phyloP scores from a whole-genome alignment of 768 basidiomycete genomes.

The Lactarius akahatsu region DNA sequence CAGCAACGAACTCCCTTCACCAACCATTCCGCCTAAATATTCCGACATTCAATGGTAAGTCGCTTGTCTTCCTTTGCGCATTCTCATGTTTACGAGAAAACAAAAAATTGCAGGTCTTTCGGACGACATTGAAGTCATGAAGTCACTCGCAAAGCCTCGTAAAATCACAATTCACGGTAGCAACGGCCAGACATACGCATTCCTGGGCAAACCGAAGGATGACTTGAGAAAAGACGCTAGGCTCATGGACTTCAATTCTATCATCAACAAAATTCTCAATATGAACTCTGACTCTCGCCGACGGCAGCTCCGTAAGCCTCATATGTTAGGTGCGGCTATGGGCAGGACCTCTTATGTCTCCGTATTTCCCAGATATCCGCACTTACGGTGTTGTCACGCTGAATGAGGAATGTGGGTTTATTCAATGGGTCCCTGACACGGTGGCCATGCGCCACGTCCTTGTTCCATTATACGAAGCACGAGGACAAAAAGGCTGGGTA shows the following conservation, averaged over 20 bases:
- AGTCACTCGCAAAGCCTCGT: conserved; percentile 84
- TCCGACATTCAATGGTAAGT: conserved; percentile 73
- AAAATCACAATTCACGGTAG: conserved; percentile 84
- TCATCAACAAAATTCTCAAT: conserved; percentile 95
- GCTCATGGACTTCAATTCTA: conserved; percentile 96
- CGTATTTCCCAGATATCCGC: conserved; percentile 71
- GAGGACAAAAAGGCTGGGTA: conserved; percentile 50
- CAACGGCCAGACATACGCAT: conserved; percentile 82
- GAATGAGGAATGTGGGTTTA: conserved; percentile 95
- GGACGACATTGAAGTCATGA: conserved; percentile 90
- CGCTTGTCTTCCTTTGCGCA: background rate
- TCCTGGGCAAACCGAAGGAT: conserved; percentile 96
- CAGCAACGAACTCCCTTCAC: conserved; percentile 53
- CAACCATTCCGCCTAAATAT: conserved; percentile 77
- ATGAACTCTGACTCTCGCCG: conserved; percentile 90
- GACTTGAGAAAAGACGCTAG: conserved; percentile 96
- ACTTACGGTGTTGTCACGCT: conserved; percentile 99
- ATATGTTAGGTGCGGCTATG: background rate
- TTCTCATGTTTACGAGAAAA: background rate
- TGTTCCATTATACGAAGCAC: conserved; percentile 59
- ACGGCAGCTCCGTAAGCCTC: conserved; percentile 77
- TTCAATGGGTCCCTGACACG: conserved; percentile 98
- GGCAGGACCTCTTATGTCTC: conserved; percentile 14
- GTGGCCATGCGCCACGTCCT: conserved; percentile 77
- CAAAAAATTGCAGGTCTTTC: conserved; percentile 53